Evolutionary conservation across 2,329 filamentous ascomycete species (phyloP).

Genomic region (Fusarium mundagurra): DNA sequence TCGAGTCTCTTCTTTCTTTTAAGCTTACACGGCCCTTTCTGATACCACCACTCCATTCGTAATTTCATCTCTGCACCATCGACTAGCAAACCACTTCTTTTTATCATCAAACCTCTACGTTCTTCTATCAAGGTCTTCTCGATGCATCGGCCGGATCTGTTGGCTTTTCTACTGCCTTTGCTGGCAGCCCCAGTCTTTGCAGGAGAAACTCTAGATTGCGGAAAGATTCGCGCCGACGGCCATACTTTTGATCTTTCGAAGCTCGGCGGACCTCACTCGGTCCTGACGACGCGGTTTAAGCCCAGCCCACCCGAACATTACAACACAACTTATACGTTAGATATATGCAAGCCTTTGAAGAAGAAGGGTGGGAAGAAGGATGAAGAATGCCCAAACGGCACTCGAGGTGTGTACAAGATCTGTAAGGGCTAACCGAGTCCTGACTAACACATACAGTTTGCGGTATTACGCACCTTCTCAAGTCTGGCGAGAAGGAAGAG

Average conservation of each 20-base stretch:
- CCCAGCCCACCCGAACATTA: conserved; percentile 59
- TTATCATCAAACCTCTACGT: conserved; percentile 7
- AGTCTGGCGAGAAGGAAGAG: conserved; percentile 51
- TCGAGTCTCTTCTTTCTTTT: neutral
- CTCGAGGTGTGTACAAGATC: conserved; percentile 65
- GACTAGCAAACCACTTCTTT: neutral
- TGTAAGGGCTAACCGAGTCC: neutral
- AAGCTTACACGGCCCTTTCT: neutral
- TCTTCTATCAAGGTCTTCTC: conserved; percentile 24
- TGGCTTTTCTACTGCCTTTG: conserved; percentile 50
- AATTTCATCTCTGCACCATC: conserved; percentile 1
- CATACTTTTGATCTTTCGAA: conserved; percentile 71
- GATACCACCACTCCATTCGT: conserved; percentile 13
- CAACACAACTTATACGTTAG: conserved; percentile 85
- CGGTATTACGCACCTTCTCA: conserved; percentile 71
- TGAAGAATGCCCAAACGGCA: conserved; percentile 73
- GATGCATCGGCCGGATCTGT: conserved; percentile 54
- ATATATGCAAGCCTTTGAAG: conserved; percentile 76
- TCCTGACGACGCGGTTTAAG: conserved; percentile 67
- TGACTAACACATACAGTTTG: conserved; percentile 67
- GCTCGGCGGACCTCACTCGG: conserved; percentile 74
- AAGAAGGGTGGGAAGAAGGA: conserved; percentile 65
- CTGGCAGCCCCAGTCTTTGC: conserved; percentile 51
- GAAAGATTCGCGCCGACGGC: conserved; percentile 66
- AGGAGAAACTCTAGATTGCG: conserved; percentile 68